Base-by-base conservation (phyloP, 371 early-diverging fungal genomes). In the Saksenaea oblongispora region DNA sequence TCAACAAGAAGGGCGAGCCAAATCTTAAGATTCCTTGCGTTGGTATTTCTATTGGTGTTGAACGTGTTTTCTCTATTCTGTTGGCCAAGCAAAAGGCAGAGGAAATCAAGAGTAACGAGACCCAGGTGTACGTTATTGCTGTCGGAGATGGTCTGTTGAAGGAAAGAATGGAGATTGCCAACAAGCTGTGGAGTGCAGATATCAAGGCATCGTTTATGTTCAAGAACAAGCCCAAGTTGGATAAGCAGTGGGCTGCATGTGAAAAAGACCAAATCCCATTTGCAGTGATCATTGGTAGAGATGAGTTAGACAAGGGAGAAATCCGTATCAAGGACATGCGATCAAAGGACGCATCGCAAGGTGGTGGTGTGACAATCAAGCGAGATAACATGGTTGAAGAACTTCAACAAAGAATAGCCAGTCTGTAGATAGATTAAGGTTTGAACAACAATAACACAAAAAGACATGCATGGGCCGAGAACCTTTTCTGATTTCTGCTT, bases 11-110 rank as follows among this genome's bases (percentile, higher is more conserved):
- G 31, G 85, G 85, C 0, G 75, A 84, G 34, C 83, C 89, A 54
- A 87, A 84, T 63, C 53, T 79, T 28, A 78, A 87, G 56, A 93
- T 96, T 42, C 99, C 98, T 0, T 99, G 99, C 73, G 99, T 99
- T 2, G 99, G 99, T 59, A 82, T 99, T 35, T 91, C 92, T 39
- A 89, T 99, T 71, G 99, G 99, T 57, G 92, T 99, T 1, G 97
- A 98, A 72, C 92, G 99, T 44, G 88, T 99, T n/a, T 98, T 93
- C 72, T 91, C 97, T 10, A 83, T 99, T 18, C 56, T 99, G 24
- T 78, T 86, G 86, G 82, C 80, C 62, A 83, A 83, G 66, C 82
- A 74, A 57, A 77, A 82, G 67, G 60, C 62, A 27, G 79, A 81
- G 11, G 67, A 76, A 28, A 80, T 94, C 75, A 93, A 93, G 76